A percentile compares a stretch with the other conserved stretches of the same genome.
These are phyloP conservation scores for Aspergillus pseudoglaucus DNA, from an alignment of 2,329 filamentous ascomycete genomes.

Conservation along the genomic window DNA sequence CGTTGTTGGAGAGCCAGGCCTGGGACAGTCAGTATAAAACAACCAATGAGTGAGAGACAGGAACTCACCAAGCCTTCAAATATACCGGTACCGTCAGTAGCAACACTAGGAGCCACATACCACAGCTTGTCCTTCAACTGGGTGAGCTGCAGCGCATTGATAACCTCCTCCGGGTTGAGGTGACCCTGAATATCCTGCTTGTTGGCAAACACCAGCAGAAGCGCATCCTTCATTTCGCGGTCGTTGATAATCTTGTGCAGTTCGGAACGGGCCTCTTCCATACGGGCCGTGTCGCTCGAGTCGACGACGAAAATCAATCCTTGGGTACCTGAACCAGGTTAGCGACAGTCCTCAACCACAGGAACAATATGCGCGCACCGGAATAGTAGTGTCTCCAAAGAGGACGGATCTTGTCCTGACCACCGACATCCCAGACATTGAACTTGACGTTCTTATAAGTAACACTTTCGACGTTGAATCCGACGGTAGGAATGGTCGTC, in stretches of 20 bases:
- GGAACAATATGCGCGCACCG: conserved; percentile 40
- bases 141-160: conserved; percentile 66
- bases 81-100: conserved; percentile 72
- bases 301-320: conserved; percentile 98
- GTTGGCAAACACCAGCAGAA: conserved; percentile 94
- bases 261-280: conserved; percentile 89
- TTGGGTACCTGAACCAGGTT: conserved; percentile 67
- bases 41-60: neutral
- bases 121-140: conserved; percentile 78
- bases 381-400: conserved; percentile 97
- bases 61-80: conserved; percentile 65
- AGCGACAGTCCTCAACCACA: neutral
- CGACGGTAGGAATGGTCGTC: conserved; percentile 95
- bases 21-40: conserved; percentile 17
- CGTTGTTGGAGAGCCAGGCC: conserved; percentile 77
- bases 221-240: conserved; percentile 92
- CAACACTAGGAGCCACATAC: conserved; percentile 78
- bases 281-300: conserved; percentile 81
- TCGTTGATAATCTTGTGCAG: conserved; percentile 97
- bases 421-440: conserved; percentile 98
- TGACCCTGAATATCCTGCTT: conserved; percentile 91
- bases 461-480: conserved; percentile 98
- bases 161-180: conserved; percentile 73
- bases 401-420: conserved; percentile 97
- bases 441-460: conserved; percentile 99